Conservation (phyloP, 192 early-diverging fungal genomes). For the Backusella circina region DNA sequence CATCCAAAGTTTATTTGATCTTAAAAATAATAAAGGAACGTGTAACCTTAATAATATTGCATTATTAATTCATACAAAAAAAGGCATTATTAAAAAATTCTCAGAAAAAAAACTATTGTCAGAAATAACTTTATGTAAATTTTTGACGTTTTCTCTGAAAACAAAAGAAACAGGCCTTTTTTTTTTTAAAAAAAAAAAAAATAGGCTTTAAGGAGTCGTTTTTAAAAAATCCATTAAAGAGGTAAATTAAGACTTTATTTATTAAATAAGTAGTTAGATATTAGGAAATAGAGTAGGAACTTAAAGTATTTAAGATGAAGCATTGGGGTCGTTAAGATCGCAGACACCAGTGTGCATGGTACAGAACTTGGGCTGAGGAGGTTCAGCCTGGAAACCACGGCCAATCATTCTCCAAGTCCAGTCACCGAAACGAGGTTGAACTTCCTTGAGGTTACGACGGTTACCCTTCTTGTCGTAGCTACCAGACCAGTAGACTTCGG, state of each 20-base stretch:
- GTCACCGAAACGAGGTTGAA: conserved; percentile 55
- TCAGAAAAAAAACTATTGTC: background rate
- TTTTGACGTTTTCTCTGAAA: background rate
- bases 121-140: too few relatives aligned
- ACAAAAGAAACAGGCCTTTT: background rate
- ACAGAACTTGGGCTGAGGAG: conserved; percentile 60
- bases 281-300: background rate
- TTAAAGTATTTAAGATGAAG: background rate
- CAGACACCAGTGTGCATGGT: conserved; percentile 42
- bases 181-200: background rate
- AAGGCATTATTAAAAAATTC: background rate
- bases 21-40: background rate
- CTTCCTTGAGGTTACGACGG: conserved; percentile 31
- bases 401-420: conserved; percentile 64
- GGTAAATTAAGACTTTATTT: too few relatives aligned
- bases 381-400: conserved; percentile 59
- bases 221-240: too few relatives aligned
- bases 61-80: too few relatives aligned
- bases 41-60: background rate
- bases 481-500: conserved; percentile 71
- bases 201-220: too few relatives aligned
- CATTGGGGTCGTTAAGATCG: conserved; percentile 10
- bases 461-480: conserved; percentile 45
- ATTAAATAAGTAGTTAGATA: background rate
- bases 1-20: background rate